Evolutionary conservation across 208 protist species (phyloP).

Genomic region (Acanthamoeba pearcei): DNA sequence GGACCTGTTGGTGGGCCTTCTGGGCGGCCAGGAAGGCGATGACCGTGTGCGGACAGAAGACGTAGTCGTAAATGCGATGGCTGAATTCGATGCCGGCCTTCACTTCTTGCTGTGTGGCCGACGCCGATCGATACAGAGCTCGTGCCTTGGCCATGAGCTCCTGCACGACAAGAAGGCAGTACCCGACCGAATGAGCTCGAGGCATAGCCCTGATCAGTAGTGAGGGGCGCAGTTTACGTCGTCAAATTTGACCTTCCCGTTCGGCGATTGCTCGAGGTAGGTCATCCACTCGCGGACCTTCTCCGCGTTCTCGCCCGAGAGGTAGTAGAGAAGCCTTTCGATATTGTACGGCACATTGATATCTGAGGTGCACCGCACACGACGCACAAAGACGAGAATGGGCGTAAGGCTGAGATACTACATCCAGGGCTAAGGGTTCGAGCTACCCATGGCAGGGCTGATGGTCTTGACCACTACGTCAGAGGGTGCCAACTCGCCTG

Average conservation of each 20-base stretch:
- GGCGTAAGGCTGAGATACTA: too few relatives aligned
- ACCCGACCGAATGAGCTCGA: background rate
- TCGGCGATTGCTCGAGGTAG: slow-evolving; percentile 34
- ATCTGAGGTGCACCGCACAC: slow-evolving; percentile 91
- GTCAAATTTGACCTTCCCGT: slow-evolving; percentile 37
- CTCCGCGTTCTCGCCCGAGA: slow-evolving; percentile 90
- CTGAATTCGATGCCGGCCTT: background rate
- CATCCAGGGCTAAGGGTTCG: too few relatives aligned
- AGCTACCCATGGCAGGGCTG: slow-evolving; percentile 85
- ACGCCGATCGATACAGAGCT: slow-evolving; percentile 19
- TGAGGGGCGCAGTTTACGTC: background rate
- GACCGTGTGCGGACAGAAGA: slow-evolving; percentile 78
- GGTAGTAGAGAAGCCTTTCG: slow-evolving; percentile 95
- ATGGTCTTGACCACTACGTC: slow-evolving; percentile 62
- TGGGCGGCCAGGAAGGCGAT: slow-evolving; percentile 64
- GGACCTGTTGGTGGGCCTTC: background rate
- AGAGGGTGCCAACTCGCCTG: slow-evolving; percentile 14
- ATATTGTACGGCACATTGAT: slow-evolving; percentile 96
- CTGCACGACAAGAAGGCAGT: background rate
- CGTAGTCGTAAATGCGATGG: slow-evolving; percentile 42
- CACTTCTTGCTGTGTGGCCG: slow-evolving; percentile 62
- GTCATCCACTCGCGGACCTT: slow-evolving; percentile 83
- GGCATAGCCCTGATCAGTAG: background rate
- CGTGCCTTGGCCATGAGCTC: background rate
- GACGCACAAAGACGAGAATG: background rate